These are phyloP conservation scores for Dipteronia dyeriana DNA, from an alignment of 345 rosid genomes.

Conservation along the genomic window DNA sequence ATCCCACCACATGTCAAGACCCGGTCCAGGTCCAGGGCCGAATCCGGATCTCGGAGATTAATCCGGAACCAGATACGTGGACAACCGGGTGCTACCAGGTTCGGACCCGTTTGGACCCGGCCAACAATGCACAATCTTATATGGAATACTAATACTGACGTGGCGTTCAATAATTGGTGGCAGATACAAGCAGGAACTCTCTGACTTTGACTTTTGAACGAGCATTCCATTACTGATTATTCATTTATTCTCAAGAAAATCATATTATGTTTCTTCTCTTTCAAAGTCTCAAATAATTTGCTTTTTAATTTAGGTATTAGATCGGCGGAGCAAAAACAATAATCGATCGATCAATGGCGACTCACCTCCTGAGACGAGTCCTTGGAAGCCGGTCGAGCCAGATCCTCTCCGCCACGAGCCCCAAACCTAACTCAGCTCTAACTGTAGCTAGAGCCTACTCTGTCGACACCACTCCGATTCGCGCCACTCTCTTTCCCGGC, in stretches of 20 bases:
- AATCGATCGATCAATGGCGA: conserved; percentile 36
- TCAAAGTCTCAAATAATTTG: neutral
- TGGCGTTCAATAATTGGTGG: neutral
- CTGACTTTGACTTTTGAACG: neutral
- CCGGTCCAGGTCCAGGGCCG: too few species aligned
- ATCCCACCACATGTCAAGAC: too few species aligned
- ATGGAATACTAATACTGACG: neutral
- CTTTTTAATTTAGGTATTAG: neutral
- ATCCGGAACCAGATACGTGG: too few species aligned
- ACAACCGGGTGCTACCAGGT: neutral
- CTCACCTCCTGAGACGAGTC: conserved; percentile 48
- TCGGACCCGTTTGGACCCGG: neutral
- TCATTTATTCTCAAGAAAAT: neutral
- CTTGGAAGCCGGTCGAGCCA: conserved; percentile 37
- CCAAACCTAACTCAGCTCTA: conserved; percentile 23
- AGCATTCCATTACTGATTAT: neutral
- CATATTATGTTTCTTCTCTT: neutral
- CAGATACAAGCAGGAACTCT: neutral
- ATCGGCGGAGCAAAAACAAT: conserved; percentile 1
- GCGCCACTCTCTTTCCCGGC: conserved; percentile 96
- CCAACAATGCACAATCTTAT: neutral
- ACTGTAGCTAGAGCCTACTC: conserved; percentile 57
- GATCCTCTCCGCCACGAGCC: conserved; percentile 41
- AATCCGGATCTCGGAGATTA: too few species aligned
- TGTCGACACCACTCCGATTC: conserved; percentile 55